Evolutionary conservation across 345 rosid species (phyloP).

Genomic region (Corymbia maculata): DNA sequence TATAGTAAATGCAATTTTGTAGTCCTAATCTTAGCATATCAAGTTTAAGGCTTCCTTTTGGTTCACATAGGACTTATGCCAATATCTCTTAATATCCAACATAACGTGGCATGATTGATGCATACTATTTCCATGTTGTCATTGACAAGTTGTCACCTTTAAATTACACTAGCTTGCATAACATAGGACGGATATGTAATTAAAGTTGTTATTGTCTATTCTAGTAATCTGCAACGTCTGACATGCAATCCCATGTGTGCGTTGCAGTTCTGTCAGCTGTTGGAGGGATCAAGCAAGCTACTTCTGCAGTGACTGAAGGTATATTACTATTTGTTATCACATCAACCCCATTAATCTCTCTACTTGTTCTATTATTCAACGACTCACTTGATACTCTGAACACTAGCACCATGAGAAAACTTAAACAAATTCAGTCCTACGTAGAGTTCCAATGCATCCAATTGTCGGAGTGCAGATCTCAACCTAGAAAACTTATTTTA

Average conservation of each 20-base stretch:
- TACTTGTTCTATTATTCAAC: background rate
- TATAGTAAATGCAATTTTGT: background rate
- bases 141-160: background rate
- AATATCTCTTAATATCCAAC: background rate
- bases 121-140: background rate
- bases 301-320: background rate
- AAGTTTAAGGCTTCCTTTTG: background rate
- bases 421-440: background rate
- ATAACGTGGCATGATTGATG: background rate
- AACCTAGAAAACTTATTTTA: background rate
- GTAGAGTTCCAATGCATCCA: background rate
- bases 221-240: background rate
- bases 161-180: background rate
- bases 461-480: background rate
- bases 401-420: background rate
- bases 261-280: conserved; percentile 40
- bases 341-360: background rate
- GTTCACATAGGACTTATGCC: background rate
- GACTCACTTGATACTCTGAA: background rate
- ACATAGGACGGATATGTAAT: background rate
- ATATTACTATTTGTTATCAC: background rate
- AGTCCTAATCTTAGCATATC: background rate
- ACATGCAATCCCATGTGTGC: background rate
- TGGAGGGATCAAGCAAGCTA: conserved; percentile 26
- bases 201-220: background rate